These are phyloP conservation scores for Leccinellum luteum DNA, from an alignment of 768 basidiomycete species.

Conservation along the genomic window DNA sequence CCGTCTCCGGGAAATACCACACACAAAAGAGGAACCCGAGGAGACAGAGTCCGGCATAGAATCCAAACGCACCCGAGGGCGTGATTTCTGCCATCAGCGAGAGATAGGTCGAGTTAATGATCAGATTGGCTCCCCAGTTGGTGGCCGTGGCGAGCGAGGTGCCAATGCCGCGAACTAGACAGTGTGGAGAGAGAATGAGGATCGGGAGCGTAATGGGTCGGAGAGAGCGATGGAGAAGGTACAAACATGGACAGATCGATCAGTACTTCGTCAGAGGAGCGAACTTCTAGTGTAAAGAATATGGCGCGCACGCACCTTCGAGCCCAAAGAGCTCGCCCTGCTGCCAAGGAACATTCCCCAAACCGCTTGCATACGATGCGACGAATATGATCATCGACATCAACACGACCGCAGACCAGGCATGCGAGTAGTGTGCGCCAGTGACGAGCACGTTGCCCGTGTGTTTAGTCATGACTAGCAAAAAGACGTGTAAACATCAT, in stretches of 20 bases:
- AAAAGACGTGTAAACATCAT: background rate
- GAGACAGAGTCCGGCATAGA: slow-evolving; percentile 72
- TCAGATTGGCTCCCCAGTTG: slow-evolving; percentile 75
- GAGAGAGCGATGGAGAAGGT: background rate
- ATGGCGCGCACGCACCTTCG: slow-evolving; percentile 45
- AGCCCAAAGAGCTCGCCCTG: slow-evolving; percentile 82
- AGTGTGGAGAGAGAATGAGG: background rate
- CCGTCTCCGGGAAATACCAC: slow-evolving; percentile 77
- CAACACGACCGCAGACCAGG: slow-evolving; percentile 70
- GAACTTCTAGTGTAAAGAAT: background rate
- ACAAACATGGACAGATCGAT: background rate
- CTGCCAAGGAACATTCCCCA: slow-evolving; percentile 85
- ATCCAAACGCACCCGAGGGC: slow-evolving; percentile 71
- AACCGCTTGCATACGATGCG: slow-evolving; percentile 74
- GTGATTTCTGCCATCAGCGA: slow-evolving; percentile 74
- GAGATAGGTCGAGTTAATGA: slow-evolving; percentile 78
- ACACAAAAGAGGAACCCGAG: slow-evolving; percentile 68
- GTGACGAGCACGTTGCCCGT: slow-evolving; percentile 61
- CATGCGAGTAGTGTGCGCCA: slow-evolving; percentile 53
- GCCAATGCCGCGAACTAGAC: slow-evolving; percentile 68
- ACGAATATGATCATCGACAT: slow-evolving; percentile 83
- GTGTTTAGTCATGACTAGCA: slow-evolving; percentile 53
- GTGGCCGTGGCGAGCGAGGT: slow-evolving; percentile 72
- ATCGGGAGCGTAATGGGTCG: too few relatives aligned
- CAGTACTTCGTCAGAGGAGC: background rate